Evolutionary conservation across 2,329 filamentous ascomycete genomes (phyloP).

Genomic region (Alternaria sp.): DNA sequence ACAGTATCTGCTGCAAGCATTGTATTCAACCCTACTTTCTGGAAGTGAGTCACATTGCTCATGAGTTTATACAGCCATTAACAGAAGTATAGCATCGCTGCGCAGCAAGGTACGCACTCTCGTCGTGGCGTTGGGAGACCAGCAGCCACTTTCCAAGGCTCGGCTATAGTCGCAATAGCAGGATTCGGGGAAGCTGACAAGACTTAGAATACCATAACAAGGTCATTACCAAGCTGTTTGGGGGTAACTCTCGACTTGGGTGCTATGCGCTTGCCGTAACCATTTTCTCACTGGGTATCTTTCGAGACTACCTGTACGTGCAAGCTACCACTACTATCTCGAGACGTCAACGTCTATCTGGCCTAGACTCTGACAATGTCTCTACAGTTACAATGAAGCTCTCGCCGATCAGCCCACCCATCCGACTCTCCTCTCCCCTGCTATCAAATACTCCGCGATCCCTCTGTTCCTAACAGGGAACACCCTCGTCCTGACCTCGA

Average conservation of each 20-base stretch:
- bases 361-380: slow-evolving; percentile 1
- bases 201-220: slow-evolving; percentile 86
- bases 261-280: slow-evolving; percentile 89
- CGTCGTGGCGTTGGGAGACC: not conserved
- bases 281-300: slow-evolving; percentile 90
- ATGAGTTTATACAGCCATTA: not conserved
- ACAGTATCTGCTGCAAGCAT: slow-evolving; percentile 83
- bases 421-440: slow-evolving; percentile 70
- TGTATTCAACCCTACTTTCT: slow-evolving; percentile 97
- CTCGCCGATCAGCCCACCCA: slow-evolving; percentile 79
- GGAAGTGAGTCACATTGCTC: slow-evolving; percentile 74
- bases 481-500: slow-evolving; percentile 84
- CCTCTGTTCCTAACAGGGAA: slow-evolving; percentile 79
- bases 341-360: not conserved
- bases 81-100: slow-evolving; percentile 70
- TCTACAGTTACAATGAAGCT: slow-evolving; percentile 79
- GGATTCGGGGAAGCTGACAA: slow-evolving; percentile 9
- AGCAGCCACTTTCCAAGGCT: not conserved
- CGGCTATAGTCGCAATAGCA: not conserved
- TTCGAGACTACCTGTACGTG: slow-evolving; percentile 72
- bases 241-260: slow-evolving; percentile 76
- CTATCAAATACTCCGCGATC: slow-evolving; percentile 70
- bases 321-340: not conserved
- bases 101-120: slow-evolving; percentile 72
- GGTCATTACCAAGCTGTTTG: slow-evolving; percentile 84